A percentile compares a stretch with the other conserved stretches of the same genome.
These are phyloP conservation scores for Sapria himalayana DNA, from an alignment of 345 rosid species.

Conservation along the genomic window DNA sequence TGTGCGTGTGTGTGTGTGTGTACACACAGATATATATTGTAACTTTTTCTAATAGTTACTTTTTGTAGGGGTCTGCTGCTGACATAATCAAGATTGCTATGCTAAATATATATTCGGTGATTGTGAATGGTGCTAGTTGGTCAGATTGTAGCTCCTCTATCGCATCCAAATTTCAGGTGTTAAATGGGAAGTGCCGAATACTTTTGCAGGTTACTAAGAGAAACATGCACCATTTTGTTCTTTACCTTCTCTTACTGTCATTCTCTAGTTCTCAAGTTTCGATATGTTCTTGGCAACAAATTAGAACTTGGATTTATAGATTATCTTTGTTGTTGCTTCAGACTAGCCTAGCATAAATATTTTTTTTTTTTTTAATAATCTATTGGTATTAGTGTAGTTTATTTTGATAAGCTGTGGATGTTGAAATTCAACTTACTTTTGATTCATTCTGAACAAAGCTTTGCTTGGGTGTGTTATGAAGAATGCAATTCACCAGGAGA, in stretches of 20 bases:
- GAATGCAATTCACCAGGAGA: no score
- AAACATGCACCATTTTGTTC: not conserved
- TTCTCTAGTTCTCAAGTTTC: not conserved
- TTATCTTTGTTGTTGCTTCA: not conserved
- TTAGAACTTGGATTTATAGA: not conserved
- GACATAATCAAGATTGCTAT: conserved; percentile 89
- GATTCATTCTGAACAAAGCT: no score
- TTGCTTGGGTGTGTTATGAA: no score
- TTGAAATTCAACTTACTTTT: no score
- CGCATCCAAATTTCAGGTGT: conserved; percentile 31
- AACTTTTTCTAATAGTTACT: conserved; percentile 9
- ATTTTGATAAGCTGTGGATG: no score
- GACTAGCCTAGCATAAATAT: not conserved
- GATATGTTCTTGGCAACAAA: not conserved
- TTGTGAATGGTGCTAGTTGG: conserved; percentile 24
- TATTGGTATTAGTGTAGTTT: not conserved
- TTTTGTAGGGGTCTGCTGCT: conserved; percentile 80
- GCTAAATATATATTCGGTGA: conserved; percentile 47
- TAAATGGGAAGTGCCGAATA: conserved; percentile 58
- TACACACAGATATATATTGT: not conserved
- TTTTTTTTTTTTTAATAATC: not conserved
- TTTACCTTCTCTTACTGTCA: conserved; percentile 1
- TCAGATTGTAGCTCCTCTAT: conserved; percentile 19
- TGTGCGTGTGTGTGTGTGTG: not conserved
- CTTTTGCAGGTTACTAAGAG: conserved; percentile 51